Percentiles rank a stretch among this genome's conserved stretches.
Evolutionary conservation across 1,139 yeast species (phyloP).

Genomic region (Diutina pseudorugosa): DNA sequence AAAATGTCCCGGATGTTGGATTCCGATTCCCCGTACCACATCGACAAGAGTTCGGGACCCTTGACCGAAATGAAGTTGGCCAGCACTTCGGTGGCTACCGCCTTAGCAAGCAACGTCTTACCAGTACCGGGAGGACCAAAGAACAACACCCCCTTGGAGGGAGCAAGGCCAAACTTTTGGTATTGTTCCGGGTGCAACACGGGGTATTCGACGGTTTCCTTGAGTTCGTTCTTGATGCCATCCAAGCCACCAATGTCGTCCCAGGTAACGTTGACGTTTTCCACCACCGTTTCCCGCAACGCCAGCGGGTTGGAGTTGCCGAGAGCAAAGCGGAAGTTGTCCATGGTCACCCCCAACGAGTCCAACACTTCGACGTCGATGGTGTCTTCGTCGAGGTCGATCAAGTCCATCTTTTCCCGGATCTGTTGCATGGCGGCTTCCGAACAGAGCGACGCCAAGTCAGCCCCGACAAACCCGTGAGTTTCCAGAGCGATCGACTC

Average conservation of each 20-base stretch:
- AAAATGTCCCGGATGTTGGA: slow-evolving; percentile 94
- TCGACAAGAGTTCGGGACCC: slow-evolving; percentile 93
- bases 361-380: slow-evolving; percentile 96
- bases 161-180: slow-evolving; percentile 94
- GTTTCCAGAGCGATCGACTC: slow-evolving; percentile 73
- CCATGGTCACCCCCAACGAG: slow-evolving; percentile 97
- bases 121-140: slow-evolving; percentile 99
- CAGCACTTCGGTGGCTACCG: slow-evolving; percentile 95
- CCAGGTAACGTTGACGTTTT: slow-evolving; percentile 97
- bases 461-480: slow-evolving; percentile 97
- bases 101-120: slow-evolving; percentile 93
- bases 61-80: slow-evolving; percentile 95
- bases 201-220: slow-evolving; percentile 98
- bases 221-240: slow-evolving; percentile 87
- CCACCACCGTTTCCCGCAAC: slow-evolving; percentile 97
- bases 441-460: slow-evolving; percentile 73
- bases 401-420: slow-evolving; percentile 97
- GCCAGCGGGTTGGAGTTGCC: slow-evolving; percentile 99
- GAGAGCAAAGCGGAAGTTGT: slow-evolving; percentile 92
- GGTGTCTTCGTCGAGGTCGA: slow-evolving; percentile 94
- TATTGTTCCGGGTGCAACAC: slow-evolving; percentile 98
- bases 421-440: slow-evolving; percentile 95
- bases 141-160: slow-evolving; percentile 95
- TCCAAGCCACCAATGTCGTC: slow-evolving; percentile 96
- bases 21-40: slow-evolving; percentile 99